Base-by-base conservation (phyloP, 2,329 filamentous ascomycete genomes). In the Acarospora socialis region DNA sequence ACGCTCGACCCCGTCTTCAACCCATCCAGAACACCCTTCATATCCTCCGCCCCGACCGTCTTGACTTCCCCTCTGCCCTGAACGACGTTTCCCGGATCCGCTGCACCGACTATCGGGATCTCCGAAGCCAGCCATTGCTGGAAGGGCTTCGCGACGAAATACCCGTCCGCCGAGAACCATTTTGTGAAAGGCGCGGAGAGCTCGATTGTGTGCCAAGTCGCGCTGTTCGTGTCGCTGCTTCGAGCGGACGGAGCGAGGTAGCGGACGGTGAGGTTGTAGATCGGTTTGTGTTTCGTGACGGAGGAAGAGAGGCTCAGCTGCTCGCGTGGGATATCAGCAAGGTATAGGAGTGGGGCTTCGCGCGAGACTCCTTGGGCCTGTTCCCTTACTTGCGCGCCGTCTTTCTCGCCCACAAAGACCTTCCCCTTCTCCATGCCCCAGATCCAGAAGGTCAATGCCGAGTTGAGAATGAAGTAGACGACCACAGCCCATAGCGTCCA, bases 401-500 rank as follows among this genome's bases (percentile, higher is more conserved):
- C 68, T 33, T 63, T 63, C 8, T 72, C 73, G 1, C 87, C 90
- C 34, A 78, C 69, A 52, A 94, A 98, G 7, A 95, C 69, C 20
- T 73, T 69, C 0, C 81, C 78, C 44, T 76, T 77, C 63, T 98
- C 90, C 15, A 90, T 77, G 15, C 68, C 67, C 66, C 73, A 80
- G 37, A 92, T 72, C 90, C 90, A 98, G 46, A 74, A 70, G 21
- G 81, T 86, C 46, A 95, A 68, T 2, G 68, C 63, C 18, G 69
- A 66, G 52, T 94, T 95, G 30, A 98, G 60, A 2, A 80, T 32
- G 24, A 81, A 75, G 61, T 98, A 98, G 10, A 77, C 51, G 7
- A 67, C 65, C 4, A 95, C 87, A 3, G 90, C 87, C 22, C 66
- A 69, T 3, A 80, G 69, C 0, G 87, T 92, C 61, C 76, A 87